These are phyloP conservation scores for Pulveroboletus sp. DNA, from an alignment of 768 basidiomycete species.

Conservation along the genomic window DNA sequence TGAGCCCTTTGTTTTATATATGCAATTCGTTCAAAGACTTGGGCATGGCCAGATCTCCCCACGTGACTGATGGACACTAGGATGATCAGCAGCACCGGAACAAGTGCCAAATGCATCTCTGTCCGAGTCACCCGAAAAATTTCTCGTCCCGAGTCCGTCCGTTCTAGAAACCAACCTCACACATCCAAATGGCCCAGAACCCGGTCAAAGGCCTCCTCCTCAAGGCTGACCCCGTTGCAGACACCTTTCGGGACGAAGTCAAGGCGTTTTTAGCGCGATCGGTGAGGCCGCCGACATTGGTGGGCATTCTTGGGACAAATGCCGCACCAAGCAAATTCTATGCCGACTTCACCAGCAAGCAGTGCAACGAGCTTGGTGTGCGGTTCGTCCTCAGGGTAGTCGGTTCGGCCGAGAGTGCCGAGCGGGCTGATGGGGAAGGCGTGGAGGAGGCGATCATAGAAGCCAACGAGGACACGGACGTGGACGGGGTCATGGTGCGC, in stretches of 20 bases:
- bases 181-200: conserved; percentile 26
- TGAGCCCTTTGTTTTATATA: not conserved
- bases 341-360: conserved; percentile 87
- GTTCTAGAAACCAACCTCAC: not conserved
- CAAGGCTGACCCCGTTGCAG: conserved; percentile 76
- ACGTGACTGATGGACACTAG: conserved; percentile 1
- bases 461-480: conserved; percentile 81
- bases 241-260: conserved; percentile 70
- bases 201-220: conserved; percentile 71
- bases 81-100: not conserved
- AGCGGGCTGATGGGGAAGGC: conserved; percentile 70
- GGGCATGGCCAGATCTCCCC: too few relatives aligned
- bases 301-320: conserved; percentile 88
- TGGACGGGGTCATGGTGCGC: conserved; percentile 94
- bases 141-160: conserved; percentile 3
- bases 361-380: conserved; percentile 87
- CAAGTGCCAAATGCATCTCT: not conserved
- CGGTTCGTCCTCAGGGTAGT: conserved; percentile 77
- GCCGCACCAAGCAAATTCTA: conserved; percentile 79
- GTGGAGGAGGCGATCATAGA: conserved; percentile 96
- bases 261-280: conserved; percentile 39
- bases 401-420: conserved; percentile 41
- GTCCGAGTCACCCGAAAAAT: not conserved
- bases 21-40: too few relatives aligned
- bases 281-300: conserved; percentile 62